Evolutionary conservation across 441 rosid species (phyloP), one percentile per base, ranked within the genome.

Genomic region (Erodium texanum): DNA sequence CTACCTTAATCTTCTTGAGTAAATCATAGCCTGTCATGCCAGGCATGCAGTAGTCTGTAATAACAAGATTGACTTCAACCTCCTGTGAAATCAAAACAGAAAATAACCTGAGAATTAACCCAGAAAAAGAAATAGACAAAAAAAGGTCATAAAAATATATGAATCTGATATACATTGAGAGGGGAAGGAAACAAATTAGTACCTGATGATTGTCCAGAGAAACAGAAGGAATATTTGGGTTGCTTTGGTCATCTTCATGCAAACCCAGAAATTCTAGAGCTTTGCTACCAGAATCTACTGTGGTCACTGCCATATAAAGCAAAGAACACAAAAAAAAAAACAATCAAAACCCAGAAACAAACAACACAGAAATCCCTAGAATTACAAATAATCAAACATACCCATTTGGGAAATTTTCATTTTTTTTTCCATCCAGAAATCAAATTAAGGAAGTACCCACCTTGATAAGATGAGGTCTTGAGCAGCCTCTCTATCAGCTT

Each of bases 21-120:
- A 87, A 76, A 81, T 87, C 89, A 81, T 81, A 87, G 70, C 89
- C 89, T 43, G 88, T 85, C 92, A 87, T 84, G 76, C 88, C 92
- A 10, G 89, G 92, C 92, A 87, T 87, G 75, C 89, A 84, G 67
- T 82, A 87, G 72, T 87, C 89, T 36, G 92, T 87, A 20, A 87
- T 85, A 16, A 87, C 78, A 67, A 87, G 87, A 74, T 85, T 82
- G 66, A 87, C 89, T 71, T 77, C 84, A 71, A 77, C 80, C 69
- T 76, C 88, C 92, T 89, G 82, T n/a, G 65, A 10, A 18, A 62
- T 18, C 65, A 68, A 65, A 24, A 70, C 64, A 70, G n/a, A 36
- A 36, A 36, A 11, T n/a, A 52, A 24, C 43, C 10, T 24, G 34
- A 36, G 20, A 27, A n/a, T n/a, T n/a, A 59, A 73, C 52, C 66